Evolutionary conservation across 2,329 filamentous ascomycete genomes (phyloP), one percentile per base, ranked within the genome.

Genomic region (Parascedosporium putredinis): DNA sequence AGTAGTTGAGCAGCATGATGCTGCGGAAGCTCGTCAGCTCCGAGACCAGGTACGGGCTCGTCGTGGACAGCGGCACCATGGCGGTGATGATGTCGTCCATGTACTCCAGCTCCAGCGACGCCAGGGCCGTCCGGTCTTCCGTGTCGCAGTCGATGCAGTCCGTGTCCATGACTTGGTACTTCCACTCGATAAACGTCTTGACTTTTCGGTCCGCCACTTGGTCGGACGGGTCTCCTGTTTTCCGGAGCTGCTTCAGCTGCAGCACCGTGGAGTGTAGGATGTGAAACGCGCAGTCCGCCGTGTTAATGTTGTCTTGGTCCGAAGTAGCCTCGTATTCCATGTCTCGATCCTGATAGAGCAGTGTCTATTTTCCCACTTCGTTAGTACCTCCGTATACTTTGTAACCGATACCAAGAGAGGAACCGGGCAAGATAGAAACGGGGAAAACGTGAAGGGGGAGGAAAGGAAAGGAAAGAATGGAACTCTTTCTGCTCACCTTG

Each of bases 71-170:
- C 14, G 54, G 51, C 3, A 56, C 49, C 53, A 55, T 56, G 40
- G 53, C 44, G n/a, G 54, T 50, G 16, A 57, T 45, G 45, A 53
- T 49, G 3, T 55, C 52, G 29, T 47, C 51, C 55, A 55, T 54
- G n/a, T 27, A 16, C 9, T n/a, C 12, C 9, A 52, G 50, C 7
- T 10, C 22, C 3, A 45, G 5, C 16, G 12, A 5, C 2, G 44
- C 12, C 14, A 23, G 24, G 12, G 5, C 18, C 2, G 22, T n/a
- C 5, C 24, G 6, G 45, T 38, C 27, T 36, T 27, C 25, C 10
- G 18, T 16, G 5, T 46, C n/a, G 10, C 16, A 8, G 2, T 23
- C 45, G 29, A 18, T n/a, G 2, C 9, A 20, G 18, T 50, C 38
- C 4, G 34, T 22, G 18, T 50, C 43, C 8, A 18, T 7, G 42